Base-by-base conservation (phyloP, 2,329 filamentous ascomycete genomes). In the Alternaria novae-zelandiae region DNA sequence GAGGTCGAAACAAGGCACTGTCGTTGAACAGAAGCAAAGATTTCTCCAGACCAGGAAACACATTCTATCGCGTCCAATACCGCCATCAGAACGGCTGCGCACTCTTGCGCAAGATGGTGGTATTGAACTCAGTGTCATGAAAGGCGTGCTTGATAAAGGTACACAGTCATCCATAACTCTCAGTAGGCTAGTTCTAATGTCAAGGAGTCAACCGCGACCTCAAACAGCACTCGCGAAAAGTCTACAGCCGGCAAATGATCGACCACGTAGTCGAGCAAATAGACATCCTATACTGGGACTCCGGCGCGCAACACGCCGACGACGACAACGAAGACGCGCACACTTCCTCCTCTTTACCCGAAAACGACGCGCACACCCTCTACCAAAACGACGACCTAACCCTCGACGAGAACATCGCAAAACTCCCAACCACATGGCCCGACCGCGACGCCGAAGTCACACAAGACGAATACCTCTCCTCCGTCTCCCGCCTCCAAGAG, bases 211-310 rank as follows among this genome's bases (percentile, higher is more conserved):
- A 91, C 74, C 86, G 88, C 63, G 80, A 84, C 15, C 80, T 92
- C 13, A 85, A 86, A 67, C 88, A 90, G 69, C 91, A 93, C 75
- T 85, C 85, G 28, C 87, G 86, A 36, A 85, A 88, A 59, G 88
- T 88, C 6, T 92, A 92, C 75, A 86, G 88, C 15, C 86, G 89
- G 0, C 89, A 91, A 70, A 89, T 90, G n/a, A 88, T 86, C 55
- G 86, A 90, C 36, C 89, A 91, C 71, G 86, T 93, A 17, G 90
- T 90, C 2, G 90, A 92, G 81, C 90, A 93, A 80, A 88, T 93
- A 45, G 89, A 91, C 78, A 79, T 80, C 51, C 80, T 91, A 47
- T 93, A 92, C 76, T 85, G 85, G 77, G 80, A 82, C 45, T 80
- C 81, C 1, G 84, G 81, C 6, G 82, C 76, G 13, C 79, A 79